Evolutionary conservation across 805 yeast species (phyloP).

Genomic region (Spencermartinsiella europaea): DNA sequence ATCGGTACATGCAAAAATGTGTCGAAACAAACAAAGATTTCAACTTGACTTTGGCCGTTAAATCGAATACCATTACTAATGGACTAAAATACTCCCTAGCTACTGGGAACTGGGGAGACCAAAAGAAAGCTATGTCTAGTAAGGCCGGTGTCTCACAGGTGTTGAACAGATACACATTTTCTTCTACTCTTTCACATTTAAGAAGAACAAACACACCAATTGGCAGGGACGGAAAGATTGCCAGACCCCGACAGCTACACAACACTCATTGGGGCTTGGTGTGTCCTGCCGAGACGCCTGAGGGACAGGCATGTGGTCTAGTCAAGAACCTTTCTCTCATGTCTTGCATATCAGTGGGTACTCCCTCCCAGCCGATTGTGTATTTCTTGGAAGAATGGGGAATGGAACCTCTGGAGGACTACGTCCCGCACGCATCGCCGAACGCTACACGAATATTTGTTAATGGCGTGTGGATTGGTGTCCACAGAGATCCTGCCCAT

Average conservation of each 20-base stretch:
- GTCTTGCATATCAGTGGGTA: conserved; percentile 97
- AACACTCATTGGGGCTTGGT: conserved; percentile 99
- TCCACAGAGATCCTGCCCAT: conserved; percentile 92
- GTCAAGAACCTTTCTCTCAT: conserved; percentile 93
- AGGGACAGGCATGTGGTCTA: conserved; percentile 99
- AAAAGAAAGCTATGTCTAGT: conserved; percentile 97
- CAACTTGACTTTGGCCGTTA: conserved; percentile 92
- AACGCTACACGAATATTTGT: conserved; percentile 92
- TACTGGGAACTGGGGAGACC: conserved; percentile 99
- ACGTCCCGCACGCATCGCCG: conserved; percentile 85
- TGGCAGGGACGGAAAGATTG: conserved; percentile 98
- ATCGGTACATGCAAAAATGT: conserved; percentile 97
- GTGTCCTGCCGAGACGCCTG: conserved; percentile 99
- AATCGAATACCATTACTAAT: conserved; percentile 93
- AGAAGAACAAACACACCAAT: conserved; percentile 99
- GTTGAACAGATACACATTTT: conserved; percentile 93
- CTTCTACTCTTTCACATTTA: conserved; percentile 97
- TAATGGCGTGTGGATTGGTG: conserved; percentile 99
- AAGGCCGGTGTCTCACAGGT: conserved; percentile 99
- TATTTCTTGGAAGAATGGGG: conserved; percentile 98
- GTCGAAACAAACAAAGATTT: conserved; percentile 97
- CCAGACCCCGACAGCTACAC: conserved; percentile 98
- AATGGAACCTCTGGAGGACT: conserved; percentile 95
- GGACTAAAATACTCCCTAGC: conserved; percentile 97
- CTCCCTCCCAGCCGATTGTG: conserved; percentile 91